Conservation (phyloP, 495 filamentous ascomycete genomes). For the Aspergillus cristatus region DNA sequence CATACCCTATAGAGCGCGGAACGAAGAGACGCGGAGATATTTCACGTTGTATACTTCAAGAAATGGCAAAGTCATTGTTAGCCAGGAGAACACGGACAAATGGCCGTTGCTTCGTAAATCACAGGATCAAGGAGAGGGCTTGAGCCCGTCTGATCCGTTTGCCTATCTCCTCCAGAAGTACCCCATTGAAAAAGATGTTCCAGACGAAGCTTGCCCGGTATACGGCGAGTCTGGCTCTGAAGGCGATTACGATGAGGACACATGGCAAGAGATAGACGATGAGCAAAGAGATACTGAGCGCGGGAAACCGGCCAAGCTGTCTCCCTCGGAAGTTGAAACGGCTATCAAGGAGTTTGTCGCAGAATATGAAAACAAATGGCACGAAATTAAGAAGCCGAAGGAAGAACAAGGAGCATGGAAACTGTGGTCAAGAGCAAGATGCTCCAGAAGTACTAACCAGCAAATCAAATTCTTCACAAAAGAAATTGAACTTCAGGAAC, state of each 20-base stretch:
- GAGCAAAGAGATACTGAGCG: conserved; percentile 30
- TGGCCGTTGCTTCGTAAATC: conserved; percentile 12
- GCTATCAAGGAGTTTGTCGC: conserved; percentile 46
- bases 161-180: conserved; percentile 40
- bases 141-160: conserved; percentile 9
- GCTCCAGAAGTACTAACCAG: conserved; percentile 16
- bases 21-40: conserved; percentile 4
- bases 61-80: conserved; percentile 14
- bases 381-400: conserved; percentile 40
- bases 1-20: conserved; percentile 14
- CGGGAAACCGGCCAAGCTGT: conserved; percentile 20
- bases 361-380: conserved; percentile 49
- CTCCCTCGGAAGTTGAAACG: conserved; percentile 35
- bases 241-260: conserved; percentile 43
- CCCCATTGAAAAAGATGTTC: conserved; percentile 21
- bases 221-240: conserved; percentile 60
- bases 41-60: conserved; percentile 20
- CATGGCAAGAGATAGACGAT: conserved; percentile 53
- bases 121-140: neutral
- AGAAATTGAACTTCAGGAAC: conserved; percentile 26
- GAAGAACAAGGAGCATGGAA: conserved; percentile 43
- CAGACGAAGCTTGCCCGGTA: conserved; percentile 45
- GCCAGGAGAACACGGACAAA: conserved; percentile 12
- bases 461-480: conserved; percentile 14
- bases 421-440: conserved; percentile 50